Base-by-base conservation (phyloP, 768 basidiomycete species). In the Lyophyllum shimeji region DNA sequence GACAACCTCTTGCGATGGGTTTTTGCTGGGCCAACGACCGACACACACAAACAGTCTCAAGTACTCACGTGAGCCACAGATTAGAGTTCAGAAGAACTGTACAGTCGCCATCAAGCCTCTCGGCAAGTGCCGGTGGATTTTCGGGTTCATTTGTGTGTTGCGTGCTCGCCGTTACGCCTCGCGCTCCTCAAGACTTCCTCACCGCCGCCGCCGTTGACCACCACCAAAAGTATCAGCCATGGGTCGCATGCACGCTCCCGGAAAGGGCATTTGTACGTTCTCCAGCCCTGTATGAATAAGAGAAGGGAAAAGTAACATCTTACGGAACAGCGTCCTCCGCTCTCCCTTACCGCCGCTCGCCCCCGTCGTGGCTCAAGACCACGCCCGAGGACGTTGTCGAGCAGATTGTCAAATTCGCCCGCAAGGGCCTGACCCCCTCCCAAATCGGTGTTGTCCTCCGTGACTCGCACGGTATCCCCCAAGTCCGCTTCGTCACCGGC, bases 191-290 rank as follows among this genome's bases (percentile, higher is more conserved):
- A 72, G 74, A 62, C 63, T 52, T 57, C 58, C 61, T 66, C 55
- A 46, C 37, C 46, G 46, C 46, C 46, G 13, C 37, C 46, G 18
- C 42, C 44, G n/a, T n/a, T n/a, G n/a, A n/a, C 29, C 29, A 29
- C 21, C 12, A 43, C 31, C 65, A 67, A 69, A 64, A 56, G 50
- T 73, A 77, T 60, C 68, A 72, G 78, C 66, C 78, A 93, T 93
- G 91, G 91, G 89, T 91, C 93, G 95, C 72, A 95, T 97, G 93
- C 96, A 98, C 86, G 95, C 95, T 86, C 94, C 95, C 77, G 94
- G 94, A 78, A 98, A 98, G 93, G 96, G 95, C 85, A 97, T 98
- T 83, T 92, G 90, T 93, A 76, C 67, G 89, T 86, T 55, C 40
- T n/a, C 46, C 23, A 21, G 44, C 52, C n/a, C 49, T 55, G n/a